A percentile compares a stretch with the other conserved stretches of the same genome.
phyloP scores from a whole-genome alignment of 208 protist genomes.

The Naegleria gruberi region DNA sequence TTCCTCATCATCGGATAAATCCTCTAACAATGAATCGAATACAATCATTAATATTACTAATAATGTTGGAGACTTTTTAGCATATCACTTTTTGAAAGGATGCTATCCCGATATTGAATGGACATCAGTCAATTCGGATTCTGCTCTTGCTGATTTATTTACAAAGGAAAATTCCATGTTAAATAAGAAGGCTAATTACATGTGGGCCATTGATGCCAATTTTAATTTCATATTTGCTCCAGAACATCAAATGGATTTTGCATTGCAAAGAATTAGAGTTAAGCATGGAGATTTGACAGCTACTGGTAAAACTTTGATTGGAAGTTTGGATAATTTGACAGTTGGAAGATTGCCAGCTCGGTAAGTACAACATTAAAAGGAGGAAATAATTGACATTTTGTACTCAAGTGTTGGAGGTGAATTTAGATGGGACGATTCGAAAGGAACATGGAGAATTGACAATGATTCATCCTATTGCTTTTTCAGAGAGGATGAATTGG shows the following conservation, averaged over 20 bases:
- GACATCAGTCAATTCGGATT: neutral
- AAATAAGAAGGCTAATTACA: neutral
- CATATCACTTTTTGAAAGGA: neutral
- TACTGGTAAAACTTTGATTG: neutral
- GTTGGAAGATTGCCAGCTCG: neutral
- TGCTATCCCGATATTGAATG: neutral
- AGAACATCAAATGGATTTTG: conserved; percentile 3
- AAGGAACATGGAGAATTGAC: neutral
- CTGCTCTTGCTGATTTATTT: neutral
- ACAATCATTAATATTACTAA: neutral
- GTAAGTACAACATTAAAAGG: neutral
- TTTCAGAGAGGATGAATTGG: neutral
- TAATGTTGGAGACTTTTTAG: neutral
- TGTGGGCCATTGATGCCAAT: neutral
- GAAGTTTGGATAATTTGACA: neutral
- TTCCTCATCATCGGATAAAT: neutral
- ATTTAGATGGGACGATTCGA: neutral
- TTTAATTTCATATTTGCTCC: conserved; percentile 5
- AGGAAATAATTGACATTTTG: neutral
- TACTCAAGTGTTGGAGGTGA: neutral
- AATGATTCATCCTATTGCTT: conserved; percentile 15
- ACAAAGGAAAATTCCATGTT: neutral
- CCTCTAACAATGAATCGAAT: neutral
- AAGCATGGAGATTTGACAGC: conserved; percentile 21
- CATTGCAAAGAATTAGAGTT: neutral